A percentile compares a stretch with the other conserved stretches of the same genome.
Conservation (phyloP, 331 rosid genomes). For the Spiraea crenata region DNA sequence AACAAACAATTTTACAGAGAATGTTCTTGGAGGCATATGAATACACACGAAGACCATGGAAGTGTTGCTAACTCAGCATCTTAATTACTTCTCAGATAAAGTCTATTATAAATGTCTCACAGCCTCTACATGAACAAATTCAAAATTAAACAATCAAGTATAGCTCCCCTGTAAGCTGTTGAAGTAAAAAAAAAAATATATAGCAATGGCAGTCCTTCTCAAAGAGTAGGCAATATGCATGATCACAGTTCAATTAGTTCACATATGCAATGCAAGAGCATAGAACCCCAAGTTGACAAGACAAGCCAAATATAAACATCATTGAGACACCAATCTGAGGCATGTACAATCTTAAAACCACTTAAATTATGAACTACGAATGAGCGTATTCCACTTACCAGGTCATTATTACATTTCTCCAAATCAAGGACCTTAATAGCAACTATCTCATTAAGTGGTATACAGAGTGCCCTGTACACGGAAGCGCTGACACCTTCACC, state of each 20-base stretch:
- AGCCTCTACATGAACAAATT: no score
- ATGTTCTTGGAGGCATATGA: background rate
- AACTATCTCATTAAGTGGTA: slow-evolving; percentile 82
- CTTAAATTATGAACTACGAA: background rate
- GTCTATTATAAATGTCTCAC: background rate
- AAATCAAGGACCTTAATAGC: slow-evolving; percentile 99
- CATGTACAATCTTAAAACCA: background rate
- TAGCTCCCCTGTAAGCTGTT: background rate
- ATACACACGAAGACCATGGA: background rate
- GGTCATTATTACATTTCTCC: slow-evolving; percentile 90
- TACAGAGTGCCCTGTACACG: slow-evolving; percentile 84
- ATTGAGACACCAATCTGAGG: background rate
- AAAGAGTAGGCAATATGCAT: background rate
- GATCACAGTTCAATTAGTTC: background rate
- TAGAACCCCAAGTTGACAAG: slow-evolving; percentile 2
- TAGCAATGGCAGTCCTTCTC: background rate
- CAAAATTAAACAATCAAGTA: background rate
- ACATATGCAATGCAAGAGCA: background rate
- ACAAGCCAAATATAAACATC: slow-evolving; percentile 2
- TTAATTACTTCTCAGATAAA: background rate
- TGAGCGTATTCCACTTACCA: slow-evolving; percentile 50
- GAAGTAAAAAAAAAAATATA: background rate
- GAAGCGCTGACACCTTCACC: slow-evolving; percentile 99
- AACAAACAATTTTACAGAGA: background rate
- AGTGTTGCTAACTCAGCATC: background rate